phyloP scores from a whole-genome alignment of 495 filamentous ascomycete genomes.

The Glarea lozoyensis region DNA sequence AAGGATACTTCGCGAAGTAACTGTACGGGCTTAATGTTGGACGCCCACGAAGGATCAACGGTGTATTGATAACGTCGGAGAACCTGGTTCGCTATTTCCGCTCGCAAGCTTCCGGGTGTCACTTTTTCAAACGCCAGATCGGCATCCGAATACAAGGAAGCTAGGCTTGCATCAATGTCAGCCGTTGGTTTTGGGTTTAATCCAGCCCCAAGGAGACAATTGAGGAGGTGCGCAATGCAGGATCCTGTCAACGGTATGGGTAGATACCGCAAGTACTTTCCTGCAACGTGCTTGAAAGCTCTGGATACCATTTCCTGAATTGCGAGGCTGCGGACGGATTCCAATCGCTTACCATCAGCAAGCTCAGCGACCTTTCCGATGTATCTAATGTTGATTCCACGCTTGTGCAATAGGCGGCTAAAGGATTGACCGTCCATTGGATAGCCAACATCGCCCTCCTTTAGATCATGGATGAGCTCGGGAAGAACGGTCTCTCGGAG shows the following conservation, averaged over 20 bases:
- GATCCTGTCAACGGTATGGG: slow-evolving; percentile 66
- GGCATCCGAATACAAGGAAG: slow-evolving; percentile 67
- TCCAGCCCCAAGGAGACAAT: slow-evolving; percentile 78
- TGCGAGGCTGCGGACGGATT: slow-evolving; percentile 65
- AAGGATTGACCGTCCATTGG: slow-evolving; percentile 96
- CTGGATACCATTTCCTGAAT: slow-evolving; percentile 89
- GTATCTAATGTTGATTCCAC: slow-evolving; percentile 95
- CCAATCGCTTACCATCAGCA: slow-evolving; percentile 60
- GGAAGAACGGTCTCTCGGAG: slow-evolving; percentile 69
- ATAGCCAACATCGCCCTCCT: slow-evolving; percentile 89
- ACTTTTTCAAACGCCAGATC: slow-evolving; percentile 74
- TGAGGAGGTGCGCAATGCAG: slow-evolving; percentile 81
- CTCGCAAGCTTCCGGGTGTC: slow-evolving; percentile 59
- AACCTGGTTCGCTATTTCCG: slow-evolving; percentile 65
- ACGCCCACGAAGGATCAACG: slow-evolving; percentile 59
- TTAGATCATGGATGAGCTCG: slow-evolving; percentile 64
- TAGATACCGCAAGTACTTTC: slow-evolving; percentile 70
- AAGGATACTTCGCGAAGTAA: slow-evolving; percentile 81
- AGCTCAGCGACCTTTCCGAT: slow-evolving; percentile 72
- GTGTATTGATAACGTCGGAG: slow-evolving; percentile 63
- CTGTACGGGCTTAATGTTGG: slow-evolving; percentile 62
- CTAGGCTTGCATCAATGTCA: slow-evolving; percentile 66
- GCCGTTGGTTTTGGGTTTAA: slow-evolving; percentile 69
- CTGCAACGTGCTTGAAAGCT: slow-evolving; percentile 86
- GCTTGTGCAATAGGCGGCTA: slow-evolving; percentile 84